These are phyloP conservation scores for Verticillium longisporum DNA, from an alignment of 2,329 filamentous ascomycete genomes.

Conservation along the genomic window DNA sequence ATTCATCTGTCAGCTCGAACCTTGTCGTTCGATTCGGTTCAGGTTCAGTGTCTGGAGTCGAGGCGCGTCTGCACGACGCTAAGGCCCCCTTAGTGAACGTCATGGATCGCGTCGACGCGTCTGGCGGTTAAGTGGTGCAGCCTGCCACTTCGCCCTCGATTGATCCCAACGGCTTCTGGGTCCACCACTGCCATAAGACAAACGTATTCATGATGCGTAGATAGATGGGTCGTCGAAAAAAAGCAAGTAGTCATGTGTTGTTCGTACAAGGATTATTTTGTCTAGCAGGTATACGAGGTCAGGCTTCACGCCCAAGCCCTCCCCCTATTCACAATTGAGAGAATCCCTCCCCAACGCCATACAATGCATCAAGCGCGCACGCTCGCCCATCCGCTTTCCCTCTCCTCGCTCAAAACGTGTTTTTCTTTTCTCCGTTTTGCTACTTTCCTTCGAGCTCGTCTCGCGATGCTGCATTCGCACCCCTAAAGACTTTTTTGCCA, in stretches of 20 bases:
- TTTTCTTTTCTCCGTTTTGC: not conserved
- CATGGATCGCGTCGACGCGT: conserved; percentile 1
- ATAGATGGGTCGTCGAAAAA: not conserved
- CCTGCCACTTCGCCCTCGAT: too few species aligned
- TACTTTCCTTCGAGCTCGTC: conserved; percentile 14
- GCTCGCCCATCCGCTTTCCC: not conserved
- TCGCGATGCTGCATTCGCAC: conserved; percentile 55
- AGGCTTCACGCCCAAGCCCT: not conserved
- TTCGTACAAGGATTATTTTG: conserved; percentile 3
- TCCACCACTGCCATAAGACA: too few species aligned
- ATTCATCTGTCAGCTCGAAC: not conserved
- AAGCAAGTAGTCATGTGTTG: not conserved
- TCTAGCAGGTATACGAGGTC: conserved; percentile 1
- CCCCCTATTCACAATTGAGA: not conserved
- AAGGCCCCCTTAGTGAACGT: not conserved
- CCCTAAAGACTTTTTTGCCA: conserved; percentile 79
- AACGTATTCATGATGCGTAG: not conserved
- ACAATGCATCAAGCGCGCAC: conserved; percentile 2
- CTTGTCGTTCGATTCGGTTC: not conserved
- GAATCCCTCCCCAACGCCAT: not conserved
- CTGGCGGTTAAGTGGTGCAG: not conserved
- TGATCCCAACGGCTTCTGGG: too few species aligned
- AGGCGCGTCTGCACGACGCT: not conserved
- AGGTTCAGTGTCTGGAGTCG: not conserved
- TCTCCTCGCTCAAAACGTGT: not conserved